These are phyloP conservation scores for Voacanga thouarsii DNA, from an alignment of 257 asterid species.

Conservation along the genomic window DNA sequence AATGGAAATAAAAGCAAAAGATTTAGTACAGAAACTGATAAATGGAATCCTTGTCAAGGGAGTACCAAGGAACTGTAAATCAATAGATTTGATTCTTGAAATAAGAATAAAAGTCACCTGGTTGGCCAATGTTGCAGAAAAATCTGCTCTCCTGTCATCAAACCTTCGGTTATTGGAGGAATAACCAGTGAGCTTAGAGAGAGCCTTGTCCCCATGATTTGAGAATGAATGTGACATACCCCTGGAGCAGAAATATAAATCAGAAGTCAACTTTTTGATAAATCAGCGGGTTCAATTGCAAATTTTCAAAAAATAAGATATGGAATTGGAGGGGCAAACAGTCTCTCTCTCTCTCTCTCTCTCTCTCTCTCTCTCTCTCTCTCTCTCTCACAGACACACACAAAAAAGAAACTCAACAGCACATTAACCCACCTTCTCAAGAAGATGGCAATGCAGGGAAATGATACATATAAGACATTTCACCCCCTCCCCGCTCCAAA, in stretches of 20 bases:
- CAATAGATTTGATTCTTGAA: not conserved
- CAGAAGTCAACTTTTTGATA: not conserved
- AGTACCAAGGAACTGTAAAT: not conserved
- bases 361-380: not conserved
- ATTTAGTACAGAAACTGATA: not conserved
- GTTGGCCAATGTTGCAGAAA: slow-evolving; percentile 38
- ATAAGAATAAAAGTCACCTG: slow-evolving; percentile 36
- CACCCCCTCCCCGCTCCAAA: not conserved
- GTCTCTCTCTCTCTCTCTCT: not conserved
- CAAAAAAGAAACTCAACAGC: not conserved
- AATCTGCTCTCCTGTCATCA: slow-evolving; percentile 52
- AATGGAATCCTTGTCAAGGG: not conserved
- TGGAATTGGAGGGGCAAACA: not conserved
- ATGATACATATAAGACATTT: not conserved
- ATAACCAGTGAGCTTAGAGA: slow-evolving; percentile 36
- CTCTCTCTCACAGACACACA: too few species aligned
- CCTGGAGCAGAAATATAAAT: slow-evolving; percentile 34
- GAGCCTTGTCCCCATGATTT: slow-evolving; percentile 55
- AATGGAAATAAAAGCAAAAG: not conserved
- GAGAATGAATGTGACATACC: slow-evolving; percentile 88
- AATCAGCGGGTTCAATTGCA: not conserved
- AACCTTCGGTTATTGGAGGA: slow-evolving; percentile 30
- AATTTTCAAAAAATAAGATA: not conserved
- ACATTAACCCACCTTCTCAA: not conserved
- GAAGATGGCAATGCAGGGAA: not conserved